Evolutionary conservation across 140 eudicot genomes (phyloP).

Genomic region (Erigeron philadelphicus): DNA sequence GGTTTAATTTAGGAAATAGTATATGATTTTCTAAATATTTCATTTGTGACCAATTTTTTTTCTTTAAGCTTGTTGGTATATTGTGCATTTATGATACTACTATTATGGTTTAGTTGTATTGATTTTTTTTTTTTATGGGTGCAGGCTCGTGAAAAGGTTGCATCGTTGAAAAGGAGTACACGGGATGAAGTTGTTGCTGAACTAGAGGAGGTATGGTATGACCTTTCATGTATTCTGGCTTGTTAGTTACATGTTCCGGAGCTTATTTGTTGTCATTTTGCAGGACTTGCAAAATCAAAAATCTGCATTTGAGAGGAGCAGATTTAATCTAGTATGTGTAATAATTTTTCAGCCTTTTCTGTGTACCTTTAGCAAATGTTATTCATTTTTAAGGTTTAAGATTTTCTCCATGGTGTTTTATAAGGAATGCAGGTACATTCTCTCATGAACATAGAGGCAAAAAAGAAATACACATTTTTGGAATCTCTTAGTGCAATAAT

Average conservation of each 20-base stretch:
- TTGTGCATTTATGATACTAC: neutral
- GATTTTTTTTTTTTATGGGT: slow-evolving; percentile 4
- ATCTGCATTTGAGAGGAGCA: slow-evolving; percentile 89
- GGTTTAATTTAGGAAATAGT: neutral
- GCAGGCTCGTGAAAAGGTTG: slow-evolving; percentile 91
- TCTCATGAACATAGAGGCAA: slow-evolving; percentile 82
- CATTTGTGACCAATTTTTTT: neutral
- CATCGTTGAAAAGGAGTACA: slow-evolving; percentile 81
- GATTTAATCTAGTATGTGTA: slow-evolving; percentile 89
- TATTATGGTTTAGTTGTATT: neutral
- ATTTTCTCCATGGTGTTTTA: slow-evolving; percentile 43
- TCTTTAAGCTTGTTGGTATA: neutral
- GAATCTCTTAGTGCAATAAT: slow-evolving; percentile 95
- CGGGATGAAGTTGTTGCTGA: slow-evolving; percentile 88
- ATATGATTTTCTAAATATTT: neutral
- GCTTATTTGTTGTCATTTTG: slow-evolving; percentile 28
- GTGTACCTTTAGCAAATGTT: neutral
- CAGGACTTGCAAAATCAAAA: slow-evolving; percentile 89
- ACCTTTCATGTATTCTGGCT: neutral
- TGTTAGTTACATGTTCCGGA: neutral
- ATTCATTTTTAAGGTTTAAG: slow-evolving; percentile 29
- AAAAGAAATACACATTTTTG: slow-evolving; percentile 86
- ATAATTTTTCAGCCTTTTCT: slow-evolving; percentile 18
- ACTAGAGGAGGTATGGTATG: slow-evolving; percentile 74
- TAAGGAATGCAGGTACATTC: slow-evolving; percentile 88